These are phyloP conservation scores for Flaveria robusta DNA, from an alignment of 129 eudicot species.

Conservation along the genomic window DNA sequence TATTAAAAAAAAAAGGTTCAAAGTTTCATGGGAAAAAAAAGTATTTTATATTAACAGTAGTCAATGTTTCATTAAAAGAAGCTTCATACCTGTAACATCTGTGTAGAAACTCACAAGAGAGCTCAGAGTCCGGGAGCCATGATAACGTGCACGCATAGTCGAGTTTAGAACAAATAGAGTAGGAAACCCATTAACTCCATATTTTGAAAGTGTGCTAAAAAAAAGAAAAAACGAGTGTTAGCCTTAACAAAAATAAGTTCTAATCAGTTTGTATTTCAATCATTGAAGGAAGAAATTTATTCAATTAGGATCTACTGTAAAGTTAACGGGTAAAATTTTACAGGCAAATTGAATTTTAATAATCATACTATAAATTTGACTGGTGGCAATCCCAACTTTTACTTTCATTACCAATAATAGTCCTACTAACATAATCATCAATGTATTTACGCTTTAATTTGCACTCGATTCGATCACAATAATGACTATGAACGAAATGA, in stretches of 20 bases:
- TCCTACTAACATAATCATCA: no score
- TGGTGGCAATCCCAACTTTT: no score
- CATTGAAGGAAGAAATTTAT: not conserved
- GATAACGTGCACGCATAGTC: conserved; percentile 82
- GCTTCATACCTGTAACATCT: conserved; percentile 63
- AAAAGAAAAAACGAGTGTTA: not conserved
- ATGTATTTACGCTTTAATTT: no score
- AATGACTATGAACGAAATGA: no score
- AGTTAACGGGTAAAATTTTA: not conserved
- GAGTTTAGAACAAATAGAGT: conserved; percentile 75
- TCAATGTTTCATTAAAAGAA: not conserved
- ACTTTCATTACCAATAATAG: no score
- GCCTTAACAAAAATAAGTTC: conserved; percentile 4
- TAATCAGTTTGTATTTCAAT: conserved; percentile 8
- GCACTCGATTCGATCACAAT: no score
- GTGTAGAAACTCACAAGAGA: conserved; percentile 70
- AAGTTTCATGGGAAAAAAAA: not conserved
- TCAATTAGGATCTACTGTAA: not conserved
- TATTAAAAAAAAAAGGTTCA: not conserved
- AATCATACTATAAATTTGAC: no score
- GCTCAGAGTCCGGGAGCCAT: conserved; percentile 67
- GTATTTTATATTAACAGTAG: not conserved
- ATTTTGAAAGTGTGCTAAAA: conserved; percentile 69
- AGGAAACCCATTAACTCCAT: conserved; percentile 93
- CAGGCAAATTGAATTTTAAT: no score